phyloP scores from a whole-genome alignment of 73 alveolate species.

The Paramecium biaurelia region DNA sequence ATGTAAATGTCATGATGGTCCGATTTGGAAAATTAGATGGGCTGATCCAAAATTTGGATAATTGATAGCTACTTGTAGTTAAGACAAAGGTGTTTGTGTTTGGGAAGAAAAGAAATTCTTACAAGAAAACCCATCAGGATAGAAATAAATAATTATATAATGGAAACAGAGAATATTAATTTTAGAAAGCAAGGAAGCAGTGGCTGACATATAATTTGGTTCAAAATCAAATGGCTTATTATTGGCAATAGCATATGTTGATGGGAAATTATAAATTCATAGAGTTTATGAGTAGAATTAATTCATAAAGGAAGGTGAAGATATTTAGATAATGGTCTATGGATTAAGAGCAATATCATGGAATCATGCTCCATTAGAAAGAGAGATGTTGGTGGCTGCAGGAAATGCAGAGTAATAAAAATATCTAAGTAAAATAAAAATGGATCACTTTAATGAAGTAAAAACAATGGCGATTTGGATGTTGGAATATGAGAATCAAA shows the following conservation, averaged over 20 bases:
- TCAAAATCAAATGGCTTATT: not conserved
- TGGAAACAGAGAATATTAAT: not conserved
- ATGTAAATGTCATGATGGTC: constrained; percentile 66
- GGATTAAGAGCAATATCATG: constrained; percentile 30
- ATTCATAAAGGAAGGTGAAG: not conserved
- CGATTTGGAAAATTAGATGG: constrained; percentile 74
- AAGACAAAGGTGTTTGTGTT: constrained; percentile 67
- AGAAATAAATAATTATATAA: not conserved
- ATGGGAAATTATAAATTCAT: constrained; percentile 2
- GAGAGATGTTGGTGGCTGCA: constrained; percentile 1
- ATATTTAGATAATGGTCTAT: not conserved
- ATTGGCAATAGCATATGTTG: constrained; percentile 18
- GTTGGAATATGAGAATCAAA: not conserved
- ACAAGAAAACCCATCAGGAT: not conserved
- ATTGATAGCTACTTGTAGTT: constrained; percentile 72
- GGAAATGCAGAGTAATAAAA: not conserved
- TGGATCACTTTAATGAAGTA: not conserved
- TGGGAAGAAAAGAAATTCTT: constrained; percentile 38
- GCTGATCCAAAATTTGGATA: constrained; percentile 76
- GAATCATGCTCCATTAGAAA: constrained; percentile 32
- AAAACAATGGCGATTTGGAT: not conserved
- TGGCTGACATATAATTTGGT: constrained; percentile 42
- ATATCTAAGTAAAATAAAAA: not conserved
- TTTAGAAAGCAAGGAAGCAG: constrained; percentile 37
- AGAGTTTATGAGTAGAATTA: not conserved